phyloP scores from a whole-genome alignment of 2,329 filamentous ascomycete genomes.

The Hypoxylon sp. region DNA sequence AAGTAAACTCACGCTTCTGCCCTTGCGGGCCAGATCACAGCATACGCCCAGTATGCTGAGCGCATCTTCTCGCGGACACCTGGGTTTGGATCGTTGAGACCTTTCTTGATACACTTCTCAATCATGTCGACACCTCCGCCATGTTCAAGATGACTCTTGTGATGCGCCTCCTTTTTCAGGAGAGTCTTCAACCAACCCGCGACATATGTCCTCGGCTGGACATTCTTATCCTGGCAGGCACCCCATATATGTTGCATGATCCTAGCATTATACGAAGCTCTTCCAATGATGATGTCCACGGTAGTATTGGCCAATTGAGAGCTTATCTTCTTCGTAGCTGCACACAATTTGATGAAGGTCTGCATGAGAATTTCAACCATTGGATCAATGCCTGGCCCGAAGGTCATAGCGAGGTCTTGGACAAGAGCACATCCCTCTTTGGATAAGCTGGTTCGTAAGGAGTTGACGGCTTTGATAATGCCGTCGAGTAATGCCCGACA shows the following conservation, averaged over 20 bases:
- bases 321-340: conserved; percentile 91
- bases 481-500: conserved; percentile 86
- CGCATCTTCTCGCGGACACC: conserved; percentile 90
- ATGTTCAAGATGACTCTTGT: conserved; percentile 88
- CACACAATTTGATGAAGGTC: conserved; percentile 89
- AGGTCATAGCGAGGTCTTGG: conserved; percentile 84
- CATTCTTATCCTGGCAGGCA: conserved; percentile 93
- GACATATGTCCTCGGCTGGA: conserved; percentile 84
- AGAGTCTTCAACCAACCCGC: conserved; percentile 88
- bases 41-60: conserved; percentile 88
- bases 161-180: conserved; percentile 80
- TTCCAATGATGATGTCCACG: conserved; percentile 84
- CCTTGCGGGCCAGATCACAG: conserved; percentile 80
- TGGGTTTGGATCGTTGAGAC: conserved; percentile 90
- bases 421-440: conserved; percentile 87
- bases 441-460: conserved; percentile 89
- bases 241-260: conserved; percentile 88
- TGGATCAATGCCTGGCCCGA: conserved; percentile 84
- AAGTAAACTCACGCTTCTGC: conserved; percentile 75
- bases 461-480: conserved; percentile 87
- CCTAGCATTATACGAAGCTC: conserved; percentile 83
- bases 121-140: conserved; percentile 85
- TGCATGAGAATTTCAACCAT: conserved; percentile 94
- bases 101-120: conserved; percentile 90
- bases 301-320: conserved; percentile 86